A percentile compares a stretch with the other conserved stretches of the same genome.
These are phyloP conservation scores for Silene uniflora DNA, from an alignment of 148 eudicot genomes.

Conservation along the genomic window DNA sequence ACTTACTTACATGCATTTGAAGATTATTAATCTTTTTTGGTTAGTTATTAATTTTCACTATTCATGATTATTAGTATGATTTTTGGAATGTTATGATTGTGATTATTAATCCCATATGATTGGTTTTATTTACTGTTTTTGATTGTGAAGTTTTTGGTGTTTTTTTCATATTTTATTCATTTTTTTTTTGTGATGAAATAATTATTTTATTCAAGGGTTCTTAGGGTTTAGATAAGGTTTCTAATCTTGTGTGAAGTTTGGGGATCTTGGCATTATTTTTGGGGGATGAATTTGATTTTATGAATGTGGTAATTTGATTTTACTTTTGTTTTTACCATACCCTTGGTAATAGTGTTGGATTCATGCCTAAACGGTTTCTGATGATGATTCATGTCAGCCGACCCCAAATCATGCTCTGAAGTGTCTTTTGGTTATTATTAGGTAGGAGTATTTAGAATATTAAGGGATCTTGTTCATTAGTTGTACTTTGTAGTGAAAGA, in stretches of 20 bases:
- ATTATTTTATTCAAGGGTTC: background rate
- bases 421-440: background rate
- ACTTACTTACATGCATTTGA: constrained; percentile 6
- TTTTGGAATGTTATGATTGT: background rate
- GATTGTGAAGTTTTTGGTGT: constrained; percentile 9
- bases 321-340: background rate
- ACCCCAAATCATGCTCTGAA: no score
- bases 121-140: background rate
- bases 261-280: constrained; percentile 17
- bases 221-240: constrained; percentile 5
- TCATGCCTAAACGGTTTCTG: no score
- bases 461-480: background rate
- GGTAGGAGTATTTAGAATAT: background rate
- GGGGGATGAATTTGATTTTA: background rate
- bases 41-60: constrained; percentile 18
- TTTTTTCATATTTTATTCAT: background rate
- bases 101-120: constrained; percentile 5
- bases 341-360: no score
- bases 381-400: no score
- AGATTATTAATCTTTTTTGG: background rate
- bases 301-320: background rate
- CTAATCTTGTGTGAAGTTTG: background rate
- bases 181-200: background rate
- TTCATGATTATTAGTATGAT: background rate
- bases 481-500: constrained; percentile 19